phyloP scores from a whole-genome alignment of 331 rosid species.

The Arachis monticola region DNA sequence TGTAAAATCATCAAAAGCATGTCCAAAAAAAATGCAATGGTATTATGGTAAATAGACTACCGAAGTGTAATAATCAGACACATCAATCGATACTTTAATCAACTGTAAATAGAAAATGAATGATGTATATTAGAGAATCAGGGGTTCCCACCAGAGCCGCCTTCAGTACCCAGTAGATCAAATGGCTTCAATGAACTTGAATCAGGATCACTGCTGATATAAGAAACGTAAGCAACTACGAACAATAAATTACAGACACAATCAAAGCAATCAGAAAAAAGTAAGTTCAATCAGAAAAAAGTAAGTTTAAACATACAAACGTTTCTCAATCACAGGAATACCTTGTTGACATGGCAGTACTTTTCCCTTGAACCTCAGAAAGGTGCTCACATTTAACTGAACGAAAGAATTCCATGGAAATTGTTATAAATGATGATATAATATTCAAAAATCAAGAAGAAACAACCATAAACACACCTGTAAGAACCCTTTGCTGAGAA shows the following conservation, averaged over 20 bases:
- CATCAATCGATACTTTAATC: not conserved
- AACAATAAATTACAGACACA: slow-evolving; percentile 11
- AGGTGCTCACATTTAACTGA: slow-evolving; percentile 92
- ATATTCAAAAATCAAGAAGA: slow-evolving; percentile 18
- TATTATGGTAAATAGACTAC: slow-evolving; percentile 9
- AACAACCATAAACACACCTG: slow-evolving; percentile 63
- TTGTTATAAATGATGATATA: slow-evolving; percentile 4
- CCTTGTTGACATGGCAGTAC: slow-evolving; percentile 58
- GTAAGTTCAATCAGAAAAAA: not conserved
- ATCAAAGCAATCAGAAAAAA: slow-evolving; percentile 20
- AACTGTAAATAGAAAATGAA: slow-evolving; percentile 1
- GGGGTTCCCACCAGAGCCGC: slow-evolving; percentile 68
- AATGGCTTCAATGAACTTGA: slow-evolving; percentile 70
- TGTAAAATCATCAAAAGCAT: slow-evolving; percentile 38
- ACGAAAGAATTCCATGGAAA: slow-evolving; percentile 29
- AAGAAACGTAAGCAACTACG: slow-evolving; percentile 38
- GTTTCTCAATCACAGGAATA: slow-evolving; percentile 37
- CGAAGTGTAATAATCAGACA: slow-evolving; percentile 24
- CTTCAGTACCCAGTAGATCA: slow-evolving; percentile 73
- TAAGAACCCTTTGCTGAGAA: slow-evolving; percentile 95
- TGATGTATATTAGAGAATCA: slow-evolving; percentile 24
- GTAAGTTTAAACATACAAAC: not conserved
- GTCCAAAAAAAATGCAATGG: slow-evolving; percentile 28
- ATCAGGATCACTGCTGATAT: slow-evolving; percentile 61
- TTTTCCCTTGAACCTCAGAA: slow-evolving; percentile 84